Base-by-base conservation (phyloP, 83 land plant genomes). In the Thuja plicata region DNA sequence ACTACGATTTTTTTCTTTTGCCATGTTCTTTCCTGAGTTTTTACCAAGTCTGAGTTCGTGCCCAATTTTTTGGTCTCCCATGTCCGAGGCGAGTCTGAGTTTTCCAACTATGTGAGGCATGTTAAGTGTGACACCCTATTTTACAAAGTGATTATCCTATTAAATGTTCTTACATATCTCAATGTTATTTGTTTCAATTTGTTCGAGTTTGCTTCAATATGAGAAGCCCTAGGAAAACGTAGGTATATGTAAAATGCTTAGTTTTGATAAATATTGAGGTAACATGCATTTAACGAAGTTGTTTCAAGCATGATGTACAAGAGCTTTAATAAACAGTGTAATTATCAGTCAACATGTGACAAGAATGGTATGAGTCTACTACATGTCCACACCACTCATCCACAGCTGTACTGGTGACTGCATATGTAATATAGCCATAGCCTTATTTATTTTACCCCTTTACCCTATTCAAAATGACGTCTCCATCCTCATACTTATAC, bases 241-340 rank as follows among this genome's bases (percentile, higher is more conserved):
- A 60, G 16, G 19, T 76, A 15, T 35, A 13, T 16, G 1, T 76
- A 15, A 41, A 1, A n/a, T 43, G 30, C 8, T 41, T 41, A 43
- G 85, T 82, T 82, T 82, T 82, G 85, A 82, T 2, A 8, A 45
- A 82, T 41, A 8, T 40, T 45, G 50, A 82, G 85, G 85, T 82
- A 27, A 27, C n/a, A 45, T 43, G 85, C 38, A 12, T 76, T 11
- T 34, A 7, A 45, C 32, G 45, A 43, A 24, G 27, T 24, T 8
- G 45, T 41, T 41, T n/a, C 82, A 79, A 37, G 82, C n/a, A 19
- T 45, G 13, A 82, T 82, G 85, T 41, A 76, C 50, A 43, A 45
- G 85, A 45, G 3, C 52, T 21, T 81, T 43, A 48, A 24, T 43
- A 12, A 66, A 66, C 8, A 66, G 0, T 24, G 9, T 66, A 66